These are phyloP conservation scores for Ogataea neopini DNA, from an alignment of 805 yeast genomes.

Conservation along the genomic window DNA sequence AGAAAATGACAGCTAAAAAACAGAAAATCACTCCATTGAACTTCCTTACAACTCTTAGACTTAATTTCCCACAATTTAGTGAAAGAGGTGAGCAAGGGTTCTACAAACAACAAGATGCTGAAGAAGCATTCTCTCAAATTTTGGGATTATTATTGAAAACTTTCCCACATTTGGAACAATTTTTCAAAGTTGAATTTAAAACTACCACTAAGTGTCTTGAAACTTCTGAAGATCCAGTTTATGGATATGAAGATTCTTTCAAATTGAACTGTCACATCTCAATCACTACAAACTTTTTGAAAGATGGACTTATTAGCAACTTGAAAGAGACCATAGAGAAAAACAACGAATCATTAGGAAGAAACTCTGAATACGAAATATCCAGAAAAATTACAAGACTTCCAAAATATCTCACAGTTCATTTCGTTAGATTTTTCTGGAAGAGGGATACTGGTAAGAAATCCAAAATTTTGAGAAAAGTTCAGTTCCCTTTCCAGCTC, in stretches of 20 bases:
- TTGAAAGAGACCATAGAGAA: conserved; percentile 78
- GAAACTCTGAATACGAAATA: conserved; percentile 71
- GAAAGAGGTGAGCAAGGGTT: conserved; percentile 72
- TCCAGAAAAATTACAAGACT: conserved; percentile 63
- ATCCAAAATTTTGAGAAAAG: conserved; percentile 91
- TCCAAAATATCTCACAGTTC: conserved; percentile 86
- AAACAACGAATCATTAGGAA: conserved; percentile 64
- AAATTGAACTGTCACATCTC: conserved; percentile 90
- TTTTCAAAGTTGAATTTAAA: conserved; percentile 66
- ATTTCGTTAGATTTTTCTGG: conserved; percentile 96
- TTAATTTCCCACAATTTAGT: conserved; percentile 82
- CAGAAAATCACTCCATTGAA: conserved; percentile 62
- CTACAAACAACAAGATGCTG: conserved; percentile 97
- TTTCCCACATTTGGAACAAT: conserved; percentile 53
- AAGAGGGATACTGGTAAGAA: conserved; percentile 87
- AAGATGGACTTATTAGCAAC: conserved; percentile 78
- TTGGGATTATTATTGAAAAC: conserved; percentile 51
- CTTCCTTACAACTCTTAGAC: conserved; percentile 65
- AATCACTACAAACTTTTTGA: conserved; percentile 79
- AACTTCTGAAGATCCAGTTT: conserved; percentile 43
- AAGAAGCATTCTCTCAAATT: conserved; percentile 87
- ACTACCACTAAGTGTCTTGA: conserved; percentile 62
- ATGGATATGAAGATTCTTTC: conserved; percentile 55
- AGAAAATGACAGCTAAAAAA: conserved; percentile 43
- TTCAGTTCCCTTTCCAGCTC: conserved; percentile 89